Base-by-base conservation (phyloP, 257 asterid genomes). In the Cruciata laevipes region DNA sequence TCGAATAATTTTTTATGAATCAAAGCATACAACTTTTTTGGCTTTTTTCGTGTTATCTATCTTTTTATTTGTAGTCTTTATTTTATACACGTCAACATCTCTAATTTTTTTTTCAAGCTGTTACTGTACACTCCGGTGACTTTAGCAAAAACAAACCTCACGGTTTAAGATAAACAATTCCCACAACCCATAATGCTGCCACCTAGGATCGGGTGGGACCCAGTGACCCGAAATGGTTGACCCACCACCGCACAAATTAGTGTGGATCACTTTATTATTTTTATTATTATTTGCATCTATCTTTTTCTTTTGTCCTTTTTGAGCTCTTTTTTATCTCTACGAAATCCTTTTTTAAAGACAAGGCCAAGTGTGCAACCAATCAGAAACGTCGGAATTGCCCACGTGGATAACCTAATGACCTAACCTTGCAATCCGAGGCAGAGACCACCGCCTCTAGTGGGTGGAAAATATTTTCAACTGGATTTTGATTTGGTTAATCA, bases 291-390 rank as follows among this genome's bases (percentile, higher is more conserved):
- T 47, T 16, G 21, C 20, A 47, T 66, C 81, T 82, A 10, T 37
- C 10, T 49, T 74, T 65, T 56, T 56, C 64, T 66, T 83, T 84
- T 82, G 82, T 80, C 83, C 83, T 77, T 76, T 83, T 75, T 66
- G 23, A 69, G 35, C 17, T 53, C 60, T 56, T 56, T 65, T 31
- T 67, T 51, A 77, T 66, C 63, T 16, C 56, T 69, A 38, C 32
- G 31, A 73, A 73, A 67, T 77, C 71, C 67, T 30, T 11, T 16
- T 30, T 11, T 16, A 8, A 9, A 57, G 68, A 5, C 18, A 30
- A 4, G 53, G 82, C 76, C 92, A 78, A 78, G 87, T 86, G 89
- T 65, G 67, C 69, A 24, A 51, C 57, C 58, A 32, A 7, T 1
- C 2, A 7, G 20, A 71, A 75, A 72, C 78, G 77, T 64, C 79